Base-by-base conservation (phyloP, 2,329 filamentous ascomycete genomes). In the Trichocomaceae sp. region DNA sequence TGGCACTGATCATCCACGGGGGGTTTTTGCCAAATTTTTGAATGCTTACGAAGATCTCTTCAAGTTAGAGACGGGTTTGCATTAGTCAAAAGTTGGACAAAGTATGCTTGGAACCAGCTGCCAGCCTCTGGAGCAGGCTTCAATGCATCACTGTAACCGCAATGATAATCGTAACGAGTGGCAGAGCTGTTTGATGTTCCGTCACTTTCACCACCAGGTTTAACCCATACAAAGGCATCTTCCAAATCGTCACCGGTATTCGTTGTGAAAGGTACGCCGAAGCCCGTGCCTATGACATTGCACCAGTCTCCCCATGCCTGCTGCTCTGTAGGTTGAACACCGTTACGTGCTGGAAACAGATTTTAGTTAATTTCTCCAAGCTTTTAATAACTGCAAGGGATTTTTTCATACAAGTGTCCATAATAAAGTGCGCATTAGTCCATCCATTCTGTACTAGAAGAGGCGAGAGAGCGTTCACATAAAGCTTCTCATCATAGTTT, bases 181-280 rank as follows among this genome's bases (percentile, higher is more conserved):
- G 81, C 75, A 33, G 62, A 69, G 39, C 70, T 73, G 62, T 81
- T 69, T 35, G 74, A 78, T 37, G 77, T 79, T 54, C 77, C 77
- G 56, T 80, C 77, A 54, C 72, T 74, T 66, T 80, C 78, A 52
- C 77, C 77, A 59, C 84, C 84, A 4, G 84, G 84, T 77, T 87
- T 87, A 61, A 86, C 74, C 84, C 84, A 87, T 55, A 86, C 84
- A 60, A 87, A 84, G 41, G 84, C 83, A 66, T 87, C 85, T 33
- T 79, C 74, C 17, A 84, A 72, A 1, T 70, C 64, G 59, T 83
- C 77, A 13, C 80, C 81, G 8, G 84, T 87, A 64, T 81, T 73
- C n/a, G 82, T 75, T 3, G 79, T 80, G 1, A 83, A 83, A n/a
- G 82, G 78, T n/a, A 70, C 69, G 57, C 84, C 85, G 58, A 86